Evolutionary conservation across 2,329 filamentous ascomycete species (phyloP).

Genomic region (Xylaria sp.): DNA sequence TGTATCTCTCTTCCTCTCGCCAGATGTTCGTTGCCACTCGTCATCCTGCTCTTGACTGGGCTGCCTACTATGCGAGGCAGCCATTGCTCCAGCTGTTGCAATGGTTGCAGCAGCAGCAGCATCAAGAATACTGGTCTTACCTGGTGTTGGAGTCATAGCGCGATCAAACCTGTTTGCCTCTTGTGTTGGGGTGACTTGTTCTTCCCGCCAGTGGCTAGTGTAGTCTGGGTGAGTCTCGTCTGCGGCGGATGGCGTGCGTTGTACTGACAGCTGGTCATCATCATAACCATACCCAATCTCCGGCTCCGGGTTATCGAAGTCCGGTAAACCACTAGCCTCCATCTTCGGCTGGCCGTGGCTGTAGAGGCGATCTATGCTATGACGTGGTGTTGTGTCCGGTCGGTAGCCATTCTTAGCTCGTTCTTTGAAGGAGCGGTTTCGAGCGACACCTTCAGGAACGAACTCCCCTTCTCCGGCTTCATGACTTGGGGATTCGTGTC

Average conservation of each 20-base stretch:
- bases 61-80: slow-evolving; percentile 62
- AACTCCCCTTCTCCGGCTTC: slow-evolving; percentile 55
- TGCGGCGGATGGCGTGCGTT: slow-evolving; percentile 84
- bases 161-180: slow-evolving; percentile 48
- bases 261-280: slow-evolving; percentile 63
- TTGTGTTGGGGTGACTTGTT: slow-evolving; percentile 51
- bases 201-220: slow-evolving; percentile 48
- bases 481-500: slow-evolving; percentile 53
- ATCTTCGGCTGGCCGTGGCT: slow-evolving; percentile 66
- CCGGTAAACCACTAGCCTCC: slow-evolving; percentile 76
- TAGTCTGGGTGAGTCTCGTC: slow-evolving; percentile 63
- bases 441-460: slow-evolving; percentile 62
- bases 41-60: slow-evolving; percentile 70
- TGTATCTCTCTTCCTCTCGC: slow-evolving; percentile 73
- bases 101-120: slow-evolving; percentile 66
- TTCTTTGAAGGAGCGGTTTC: slow-evolving; percentile 75
- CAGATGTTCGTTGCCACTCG: slow-evolving; percentile 71
- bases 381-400: slow-evolving; percentile 66
- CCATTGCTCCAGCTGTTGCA: slow-evolving; percentile 61
- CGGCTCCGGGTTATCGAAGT: slow-evolving; percentile 76
- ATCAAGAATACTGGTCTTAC: slow-evolving; percentile 51
- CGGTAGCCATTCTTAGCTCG: slow-evolving; percentile 67
- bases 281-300: slow-evolving; percentile 76
- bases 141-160: slow-evolving; percentile 47
- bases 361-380: slow-evolving; percentile 68